Evolutionary conservation across 2,329 filamentous ascomycete species (phyloP).

Genomic region (Westerdykella ornata): DNA sequence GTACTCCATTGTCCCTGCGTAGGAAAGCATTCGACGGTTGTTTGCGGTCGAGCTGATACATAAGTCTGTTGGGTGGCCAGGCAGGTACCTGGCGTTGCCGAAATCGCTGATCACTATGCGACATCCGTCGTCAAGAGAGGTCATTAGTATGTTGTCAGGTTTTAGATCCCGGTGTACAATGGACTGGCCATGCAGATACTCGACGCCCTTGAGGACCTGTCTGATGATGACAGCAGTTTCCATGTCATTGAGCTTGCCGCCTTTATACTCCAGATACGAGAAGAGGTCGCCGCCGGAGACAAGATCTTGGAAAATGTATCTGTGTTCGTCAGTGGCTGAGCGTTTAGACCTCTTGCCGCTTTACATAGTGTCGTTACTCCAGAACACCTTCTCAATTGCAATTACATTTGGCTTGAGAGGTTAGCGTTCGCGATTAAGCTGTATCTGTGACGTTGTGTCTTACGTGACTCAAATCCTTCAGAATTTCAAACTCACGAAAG

Average conservation of each 20-base stretch:
- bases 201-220: slow-evolving; percentile 52
- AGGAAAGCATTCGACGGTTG: slow-evolving; percentile 45
- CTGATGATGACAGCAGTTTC: slow-evolving; percentile 50
- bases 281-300: slow-evolving; percentile 55
- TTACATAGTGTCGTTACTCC: slow-evolving; percentile 46
- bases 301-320: slow-evolving; percentile 57
- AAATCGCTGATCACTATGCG: slow-evolving; percentile 57
- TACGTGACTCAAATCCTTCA: slow-evolving; percentile 50
- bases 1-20: slow-evolving; percentile 52
- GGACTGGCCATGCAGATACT: slow-evolving; percentile 50
- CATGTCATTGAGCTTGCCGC: slow-evolving; percentile 42
- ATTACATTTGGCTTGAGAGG: slow-evolving; percentile 52
- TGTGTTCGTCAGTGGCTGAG: slow-evolving; percentile 12
- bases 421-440: slow-evolving; percentile 1
- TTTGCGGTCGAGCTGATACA: not conserved
- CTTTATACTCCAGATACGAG: slow-evolving; percentile 51
- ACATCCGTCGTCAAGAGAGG: slow-evolving; percentile 44
- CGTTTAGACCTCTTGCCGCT: slow-evolving; percentile 7
- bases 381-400: slow-evolving; percentile 50
- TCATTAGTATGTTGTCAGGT: slow-evolving; percentile 57
- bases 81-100: slow-evolving; percentile 47
- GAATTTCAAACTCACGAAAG: slow-evolving; percentile 43
- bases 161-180: slow-evolving; percentile 59
- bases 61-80: slow-evolving; percentile 3
- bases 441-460: slow-evolving; percentile 6